These are phyloP conservation scores for Terfezia boudieri DNA, from an alignment of 495 filamentous ascomycete species.

Conservation along the genomic window DNA sequence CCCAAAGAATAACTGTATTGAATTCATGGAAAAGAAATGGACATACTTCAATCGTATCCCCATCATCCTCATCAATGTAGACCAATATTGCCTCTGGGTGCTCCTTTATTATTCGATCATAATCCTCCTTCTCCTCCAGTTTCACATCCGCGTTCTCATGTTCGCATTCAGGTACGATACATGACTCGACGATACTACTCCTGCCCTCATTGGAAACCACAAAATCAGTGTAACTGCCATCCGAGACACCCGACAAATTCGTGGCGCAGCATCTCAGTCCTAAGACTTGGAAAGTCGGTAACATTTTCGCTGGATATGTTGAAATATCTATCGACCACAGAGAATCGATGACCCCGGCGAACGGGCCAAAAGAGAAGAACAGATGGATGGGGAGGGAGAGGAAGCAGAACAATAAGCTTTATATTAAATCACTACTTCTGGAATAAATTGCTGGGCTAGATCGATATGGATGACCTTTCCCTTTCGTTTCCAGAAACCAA, in stretches of 20 bases:
- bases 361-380: neutral
- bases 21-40: neutral
- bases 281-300: conserved; percentile 21
- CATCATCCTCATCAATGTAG: conserved; percentile 34
- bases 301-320: conserved; percentile 5
- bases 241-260: conserved; percentile 4
- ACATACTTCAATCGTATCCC: conserved; percentile 31
- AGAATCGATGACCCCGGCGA: neutral
- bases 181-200: too few relatives aligned
- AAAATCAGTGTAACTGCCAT: neutral
- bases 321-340: neutral
- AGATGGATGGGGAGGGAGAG: neutral
- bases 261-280: conserved; percentile 13
- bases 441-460: too few relatives aligned
- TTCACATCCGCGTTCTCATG: conserved; percentile 7
- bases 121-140: conserved; percentile 19
- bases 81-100: conserved; percentile 30
- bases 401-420: too few relatives aligned
- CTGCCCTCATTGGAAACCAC: too few relatives aligned
- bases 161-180: too few relatives aligned
- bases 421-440: too few relatives aligned
- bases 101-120: conserved; percentile 26
- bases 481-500: too few relatives aligned
- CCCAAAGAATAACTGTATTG: neutral
- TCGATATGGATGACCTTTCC: too few relatives aligned